A percentile compares a stretch with the other conserved stretches of the same genome.
These are phyloP conservation scores for Macrolepiota fuliginosa DNA, from an alignment of 768 basidiomycete genomes.

Conservation along the genomic window DNA sequence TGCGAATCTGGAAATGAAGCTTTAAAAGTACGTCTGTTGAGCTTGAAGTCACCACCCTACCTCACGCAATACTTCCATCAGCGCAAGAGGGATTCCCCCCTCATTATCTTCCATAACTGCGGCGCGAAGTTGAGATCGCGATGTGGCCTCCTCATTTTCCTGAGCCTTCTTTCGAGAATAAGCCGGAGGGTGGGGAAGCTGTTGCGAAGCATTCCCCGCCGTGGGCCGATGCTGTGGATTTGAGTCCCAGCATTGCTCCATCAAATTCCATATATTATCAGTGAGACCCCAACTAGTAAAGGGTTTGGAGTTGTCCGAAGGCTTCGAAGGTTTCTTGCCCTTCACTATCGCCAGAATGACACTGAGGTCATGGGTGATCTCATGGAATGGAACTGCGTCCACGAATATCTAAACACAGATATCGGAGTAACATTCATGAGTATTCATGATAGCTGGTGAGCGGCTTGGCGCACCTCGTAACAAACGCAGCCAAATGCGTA, in stretches of 20 bases:
- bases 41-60: neutral
- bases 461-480: slow-evolving; percentile 27
- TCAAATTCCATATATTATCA: slow-evolving; percentile 18
- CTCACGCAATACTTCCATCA: neutral
- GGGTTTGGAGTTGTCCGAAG: slow-evolving; percentile 11
- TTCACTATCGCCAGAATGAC: slow-evolving; percentile 22
- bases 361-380: slow-evolving; percentile 16
- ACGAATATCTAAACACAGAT: slow-evolving; percentile 21
- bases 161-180: too few species aligned
- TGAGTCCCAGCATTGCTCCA: slow-evolving; percentile 22
- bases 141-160: neutral
- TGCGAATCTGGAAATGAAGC: neutral
- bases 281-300: slow-evolving; percentile 19
- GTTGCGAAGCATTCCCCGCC: neutral
- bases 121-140: neutral
- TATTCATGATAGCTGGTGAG: neutral
- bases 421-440: neutral
- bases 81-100: neutral
- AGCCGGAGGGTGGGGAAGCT: neutral
- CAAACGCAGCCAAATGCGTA: slow-evolving; percentile 41
- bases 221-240: slow-evolving; percentile 19
- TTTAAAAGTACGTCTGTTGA: neutral
- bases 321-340: slow-evolving; percentile 21
- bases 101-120: neutral
- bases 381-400: slow-evolving; percentile 24